phyloP scores from a whole-genome alignment of 2,329 filamentous ascomycete species.

The Trichoderma sp. region DNA sequence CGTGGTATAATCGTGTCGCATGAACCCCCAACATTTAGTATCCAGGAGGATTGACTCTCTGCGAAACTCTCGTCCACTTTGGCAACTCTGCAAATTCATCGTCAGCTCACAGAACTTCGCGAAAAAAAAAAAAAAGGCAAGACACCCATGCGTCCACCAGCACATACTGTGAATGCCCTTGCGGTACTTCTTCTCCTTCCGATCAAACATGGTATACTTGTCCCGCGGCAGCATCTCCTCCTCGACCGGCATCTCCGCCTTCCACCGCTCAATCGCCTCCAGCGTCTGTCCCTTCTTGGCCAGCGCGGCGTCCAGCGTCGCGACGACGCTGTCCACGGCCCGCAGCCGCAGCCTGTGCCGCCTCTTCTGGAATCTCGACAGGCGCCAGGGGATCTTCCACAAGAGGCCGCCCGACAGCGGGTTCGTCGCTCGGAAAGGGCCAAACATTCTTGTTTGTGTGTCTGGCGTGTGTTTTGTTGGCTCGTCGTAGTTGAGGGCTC shows the following conservation, averaged over 20 bases:
- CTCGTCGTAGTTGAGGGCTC: background rate
- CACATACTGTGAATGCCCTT: constrained; percentile 94
- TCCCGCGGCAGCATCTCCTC: constrained; percentile 93
- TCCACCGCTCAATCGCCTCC: constrained; percentile 86
- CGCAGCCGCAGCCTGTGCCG: constrained; percentile 82
- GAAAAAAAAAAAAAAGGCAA: background rate
- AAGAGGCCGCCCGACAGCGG: constrained; percentile 78
- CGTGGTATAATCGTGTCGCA: constrained; percentile 3
- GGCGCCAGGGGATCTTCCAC: constrained; percentile 97
- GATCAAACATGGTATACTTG: constrained; percentile 98
- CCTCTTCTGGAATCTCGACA: constrained; percentile 88
- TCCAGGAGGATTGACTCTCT: constrained; percentile 90
- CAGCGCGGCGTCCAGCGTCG: constrained; percentile 77
- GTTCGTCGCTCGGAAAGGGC: constrained; percentile 77
- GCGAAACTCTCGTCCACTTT: constrained; percentile 95
- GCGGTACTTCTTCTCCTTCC: constrained; percentile 91
- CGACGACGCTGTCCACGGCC: constrained; percentile 84
- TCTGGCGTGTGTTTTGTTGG: constrained; percentile 32
- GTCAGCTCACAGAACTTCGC: constrained; percentile 30
- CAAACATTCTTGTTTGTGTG: constrained; percentile 64
- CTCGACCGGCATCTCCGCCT: constrained; percentile 93
- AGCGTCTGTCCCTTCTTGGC: constrained; percentile 70
- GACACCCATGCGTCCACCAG: constrained; percentile 34
- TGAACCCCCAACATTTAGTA: constrained; percentile 59
- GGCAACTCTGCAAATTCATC: constrained; percentile 62